phyloP scores from a whole-genome alignment of 352 stramenopile species.

The Globisporangium echinulatum region DNA sequence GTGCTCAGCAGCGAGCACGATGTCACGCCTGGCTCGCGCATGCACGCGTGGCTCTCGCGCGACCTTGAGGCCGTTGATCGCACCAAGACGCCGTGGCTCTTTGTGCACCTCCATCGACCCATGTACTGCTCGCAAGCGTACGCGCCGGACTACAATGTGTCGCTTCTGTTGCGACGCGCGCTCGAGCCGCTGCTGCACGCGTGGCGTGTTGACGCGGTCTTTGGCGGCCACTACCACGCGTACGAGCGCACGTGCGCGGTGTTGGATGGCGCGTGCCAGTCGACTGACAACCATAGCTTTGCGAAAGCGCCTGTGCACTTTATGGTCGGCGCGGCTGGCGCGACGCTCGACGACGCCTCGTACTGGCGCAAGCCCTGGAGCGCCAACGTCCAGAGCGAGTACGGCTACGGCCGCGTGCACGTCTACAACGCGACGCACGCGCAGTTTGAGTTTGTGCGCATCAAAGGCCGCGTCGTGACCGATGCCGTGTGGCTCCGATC shows the following conservation, averaged over 20 bases:
- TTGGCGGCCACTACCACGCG: constrained; percentile 90
- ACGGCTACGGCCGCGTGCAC: constrained; percentile 72
- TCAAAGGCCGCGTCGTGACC: constrained; percentile 15
- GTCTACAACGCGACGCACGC: constrained; percentile 56
- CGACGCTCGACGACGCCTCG: constrained; percentile 48
- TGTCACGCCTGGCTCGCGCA: constrained; percentile 65
- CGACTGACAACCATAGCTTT: constrained; percentile 23
- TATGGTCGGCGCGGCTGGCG: constrained; percentile 78
- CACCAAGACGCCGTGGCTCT: constrained; percentile 85
- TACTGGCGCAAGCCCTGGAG: constrained; percentile 60
- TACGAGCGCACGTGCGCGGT: constrained; percentile 90
- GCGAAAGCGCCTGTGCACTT: constrained; percentile 69
- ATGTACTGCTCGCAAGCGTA: constrained; percentile 83
- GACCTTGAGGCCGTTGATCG: constrained; percentile 84
- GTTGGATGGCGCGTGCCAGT: constrained; percentile 63
- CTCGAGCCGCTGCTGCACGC: constrained; percentile 85
- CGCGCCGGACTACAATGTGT: constrained; percentile 55
- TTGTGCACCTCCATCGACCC: constrained; percentile 88
- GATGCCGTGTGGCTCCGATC: constrained; percentile 23
- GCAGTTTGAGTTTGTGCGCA: constrained; percentile 68
- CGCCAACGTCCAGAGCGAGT: constrained; percentile 51
- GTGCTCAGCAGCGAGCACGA: constrained; percentile 91
- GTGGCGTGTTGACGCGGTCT: constrained; percentile 86
- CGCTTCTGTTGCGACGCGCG: constrained; percentile 74
- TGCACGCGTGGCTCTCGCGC: constrained; percentile 86